Percentiles rank a stretch among this genome's conserved stretches.
Evolutionary conservation across 1,284 basidiomycete species (phyloP).

Genomic region (Amylostereum areolatum): DNA sequence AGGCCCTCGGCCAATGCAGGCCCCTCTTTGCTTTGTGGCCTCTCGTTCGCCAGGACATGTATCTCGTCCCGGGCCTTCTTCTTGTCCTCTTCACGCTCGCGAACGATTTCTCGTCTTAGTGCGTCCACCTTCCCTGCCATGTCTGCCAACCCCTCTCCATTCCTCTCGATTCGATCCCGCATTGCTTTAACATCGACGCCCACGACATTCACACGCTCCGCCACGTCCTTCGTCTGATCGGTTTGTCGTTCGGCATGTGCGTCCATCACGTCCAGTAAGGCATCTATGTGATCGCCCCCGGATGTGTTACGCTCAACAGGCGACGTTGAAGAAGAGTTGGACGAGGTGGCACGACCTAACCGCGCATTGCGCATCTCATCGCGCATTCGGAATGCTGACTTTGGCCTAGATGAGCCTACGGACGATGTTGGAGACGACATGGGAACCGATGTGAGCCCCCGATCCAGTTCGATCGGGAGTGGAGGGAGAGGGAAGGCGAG

Average conservation of each 20-base stretch:
- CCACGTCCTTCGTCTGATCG: conserved; percentile 27
- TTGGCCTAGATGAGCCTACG: conserved; percentile 5
- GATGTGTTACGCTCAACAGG: background rate
- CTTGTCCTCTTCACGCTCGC: background rate
- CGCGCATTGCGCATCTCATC: conserved; percentile 11
- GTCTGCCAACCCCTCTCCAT: conserved; percentile 8
- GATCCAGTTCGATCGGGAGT: no score
- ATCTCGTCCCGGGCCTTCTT: background rate
- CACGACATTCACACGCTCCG: conserved; percentile 28
- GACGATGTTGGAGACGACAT: conserved; percentile 1
- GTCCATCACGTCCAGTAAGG: conserved; percentile 29
- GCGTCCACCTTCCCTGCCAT: no score
- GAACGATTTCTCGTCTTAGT: no score
- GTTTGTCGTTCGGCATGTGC: conserved; percentile 30
- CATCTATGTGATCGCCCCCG: conserved; percentile 3
- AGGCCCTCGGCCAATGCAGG: background rate
- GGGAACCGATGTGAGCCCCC: no score
- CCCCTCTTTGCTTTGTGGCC: background rate
- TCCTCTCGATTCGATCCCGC: no score
- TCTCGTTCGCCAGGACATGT: background rate
- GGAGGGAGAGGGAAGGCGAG: no score
- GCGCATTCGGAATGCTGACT: conserved; percentile 13
- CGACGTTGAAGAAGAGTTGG: background rate
- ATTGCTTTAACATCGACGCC: conserved; percentile 28
- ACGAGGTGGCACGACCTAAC: background rate